Evolutionary conservation across 345 rosid species (phyloP).

Genomic region (Carallia pectinifolia): DNA sequence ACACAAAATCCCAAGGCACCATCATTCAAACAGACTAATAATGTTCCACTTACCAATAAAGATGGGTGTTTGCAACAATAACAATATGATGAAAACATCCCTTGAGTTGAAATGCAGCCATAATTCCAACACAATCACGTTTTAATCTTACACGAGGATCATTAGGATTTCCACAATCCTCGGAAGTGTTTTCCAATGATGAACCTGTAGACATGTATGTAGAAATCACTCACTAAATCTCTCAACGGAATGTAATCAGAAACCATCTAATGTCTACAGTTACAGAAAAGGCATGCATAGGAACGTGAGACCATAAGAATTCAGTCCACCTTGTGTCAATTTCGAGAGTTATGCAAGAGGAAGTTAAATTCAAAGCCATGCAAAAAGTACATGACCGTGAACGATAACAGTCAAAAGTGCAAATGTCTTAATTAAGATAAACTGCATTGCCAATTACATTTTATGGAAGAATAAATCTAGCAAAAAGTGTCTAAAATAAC

Average conservation of each 20-base stretch:
- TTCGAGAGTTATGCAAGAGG: too few relatives aligned
- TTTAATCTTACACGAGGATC: conserved; percentile 76
- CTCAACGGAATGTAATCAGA: neutral
- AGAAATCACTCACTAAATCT: conserved; percentile 12
- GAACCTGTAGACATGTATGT: conserved; percentile 31
- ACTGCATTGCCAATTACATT: too few relatives aligned
- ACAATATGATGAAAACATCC: conserved; percentile 51
- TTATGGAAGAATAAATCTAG: too few relatives aligned
- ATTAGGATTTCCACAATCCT: conserved; percentile 66
- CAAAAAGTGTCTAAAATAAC: too few relatives aligned
- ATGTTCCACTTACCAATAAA: conserved; percentile 61
- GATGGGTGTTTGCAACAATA: conserved; percentile 84
- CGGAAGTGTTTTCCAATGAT: conserved; percentile 26
- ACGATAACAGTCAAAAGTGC: too few relatives aligned
- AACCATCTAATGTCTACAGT: neutral
- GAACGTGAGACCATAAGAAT: too few relatives aligned
- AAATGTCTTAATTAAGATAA: too few relatives aligned
- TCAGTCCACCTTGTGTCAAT: too few relatives aligned
- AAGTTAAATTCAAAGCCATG: too few relatives aligned
- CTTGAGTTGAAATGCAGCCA: conserved; percentile 83
- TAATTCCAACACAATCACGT: conserved; percentile 88
- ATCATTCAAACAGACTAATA: neutral
- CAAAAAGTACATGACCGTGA: too few relatives aligned
- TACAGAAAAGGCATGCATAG: too few relatives aligned
- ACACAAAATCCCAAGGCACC: neutral